Evolutionary conservation across 2,329 filamentous ascomycete genomes (phyloP), one percentile per base, ranked within the genome.

Genomic region (Cladosporium sphaerospermum): DNA sequence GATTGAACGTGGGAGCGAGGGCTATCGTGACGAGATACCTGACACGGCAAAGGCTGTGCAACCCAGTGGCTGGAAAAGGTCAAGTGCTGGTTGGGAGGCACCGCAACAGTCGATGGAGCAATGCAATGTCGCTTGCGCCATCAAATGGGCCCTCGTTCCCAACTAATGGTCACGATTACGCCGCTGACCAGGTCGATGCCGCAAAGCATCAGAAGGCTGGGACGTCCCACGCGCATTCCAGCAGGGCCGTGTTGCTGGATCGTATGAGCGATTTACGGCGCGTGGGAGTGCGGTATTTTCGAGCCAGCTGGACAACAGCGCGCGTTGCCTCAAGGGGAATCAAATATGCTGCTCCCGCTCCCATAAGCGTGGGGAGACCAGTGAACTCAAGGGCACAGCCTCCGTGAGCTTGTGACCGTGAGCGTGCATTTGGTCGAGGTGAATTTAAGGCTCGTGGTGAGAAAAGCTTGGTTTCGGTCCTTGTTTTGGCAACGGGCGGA

Each of bases 251-350:
- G 33, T n/a, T 41, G 40, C 44, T 34, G 16, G 36, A 32, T 44
- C 43, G 48, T 51, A 51, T 51, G 48, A 43, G 48, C 40, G 41
- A 51, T 51, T 51, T 51, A 23, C 32, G 14, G 36, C 31, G 31
- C 14, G 13, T 13, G 13, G 11, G 42, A 39, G 36, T 44, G 42
- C 42, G 42, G 42, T 44, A 44, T 44, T 44, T 44, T 31, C 19
- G 13, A 32, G 42, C 42, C 23, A 31, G 23, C 7, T 28, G 23
- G 23, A 28, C 23, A 28, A 28, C 23, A 28, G 36, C 37, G 45
- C 32, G 46, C 46, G 46, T 40, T 49, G 46, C 46, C 46, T 41
- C 16, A 49, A 49, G 16, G 34, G 46, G 46, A 39, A 49, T 37
- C 45, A 47, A 47, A 47, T 40, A 13, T 47, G 45, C 45, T 47